A percentile compares a stretch with the other conserved stretches of the same genome.
phyloP scores from a whole-genome alignment of 2,329 filamentous ascomycete genomes.

The Tolypocladium capitatum region DNA sequence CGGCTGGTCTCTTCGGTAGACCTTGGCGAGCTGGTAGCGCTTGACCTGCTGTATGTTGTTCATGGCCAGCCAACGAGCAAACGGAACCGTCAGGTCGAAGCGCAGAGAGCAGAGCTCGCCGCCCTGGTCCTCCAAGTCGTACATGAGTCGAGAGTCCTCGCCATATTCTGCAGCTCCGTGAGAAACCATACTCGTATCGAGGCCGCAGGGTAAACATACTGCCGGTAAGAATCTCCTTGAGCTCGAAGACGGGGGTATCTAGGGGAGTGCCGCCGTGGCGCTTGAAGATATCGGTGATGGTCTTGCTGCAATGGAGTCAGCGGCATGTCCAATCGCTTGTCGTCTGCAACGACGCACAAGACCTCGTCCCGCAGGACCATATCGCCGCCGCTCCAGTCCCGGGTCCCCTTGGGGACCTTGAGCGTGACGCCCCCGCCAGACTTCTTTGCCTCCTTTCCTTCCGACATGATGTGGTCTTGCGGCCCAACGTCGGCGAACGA shows the following conservation, averaged over 20 bases:
- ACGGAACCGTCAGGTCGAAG: slow-evolving; percentile 81
- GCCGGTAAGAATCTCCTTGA: slow-evolving; percentile 60
- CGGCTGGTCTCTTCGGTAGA: slow-evolving; percentile 37
- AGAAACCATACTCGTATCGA: not conserved
- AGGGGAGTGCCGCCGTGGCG: slow-evolving; percentile 69
- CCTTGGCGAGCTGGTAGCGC: slow-evolving; percentile 90
- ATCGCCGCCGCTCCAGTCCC: slow-evolving; percentile 70
- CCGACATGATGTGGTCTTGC: slow-evolving; percentile 18
- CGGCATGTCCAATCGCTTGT: not conserved
- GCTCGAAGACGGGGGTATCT: slow-evolving; percentile 74
- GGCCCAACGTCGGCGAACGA: not conserved
- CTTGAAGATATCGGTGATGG: slow-evolving; percentile 69
- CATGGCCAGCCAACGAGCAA: slow-evolving; percentile 88
- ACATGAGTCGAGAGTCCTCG: slow-evolving; percentile 85
- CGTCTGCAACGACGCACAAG: slow-evolving; percentile 27
- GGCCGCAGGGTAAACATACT: not conserved
- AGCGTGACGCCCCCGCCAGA: slow-evolving; percentile 42
- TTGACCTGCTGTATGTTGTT: slow-evolving; percentile 79
- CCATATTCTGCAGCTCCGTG: slow-evolving; percentile 49
- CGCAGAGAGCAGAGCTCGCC: slow-evolving; percentile 63
- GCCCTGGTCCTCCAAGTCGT: slow-evolving; percentile 76
- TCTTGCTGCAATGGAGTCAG: slow-evolving; percentile 21
- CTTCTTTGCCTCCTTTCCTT: slow-evolving; percentile 22
- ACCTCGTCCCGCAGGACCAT: slow-evolving; percentile 73
- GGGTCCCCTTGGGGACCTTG: slow-evolving; percentile 85